Evolutionary conservation across 257 asterid genomes (phyloP).

Genomic region (Datura wrightii): DNA sequence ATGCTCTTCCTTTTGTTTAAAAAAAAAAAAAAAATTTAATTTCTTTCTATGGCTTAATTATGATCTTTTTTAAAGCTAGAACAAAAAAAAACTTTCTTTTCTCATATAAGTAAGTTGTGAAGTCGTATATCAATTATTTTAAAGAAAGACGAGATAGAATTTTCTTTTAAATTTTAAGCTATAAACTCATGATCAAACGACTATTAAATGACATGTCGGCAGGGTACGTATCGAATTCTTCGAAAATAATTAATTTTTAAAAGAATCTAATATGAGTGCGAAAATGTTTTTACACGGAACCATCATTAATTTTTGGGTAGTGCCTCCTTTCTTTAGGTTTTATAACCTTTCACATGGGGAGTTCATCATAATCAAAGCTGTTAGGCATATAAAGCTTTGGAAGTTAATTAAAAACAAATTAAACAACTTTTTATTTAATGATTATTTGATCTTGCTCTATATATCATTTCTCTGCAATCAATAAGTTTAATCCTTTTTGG

Average conservation of each 20-base stretch:
- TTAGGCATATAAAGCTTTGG: background rate
- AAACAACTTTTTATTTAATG: background rate
- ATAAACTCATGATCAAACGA: too few species aligned
- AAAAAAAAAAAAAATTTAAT: background rate
- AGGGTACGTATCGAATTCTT: too few species aligned
- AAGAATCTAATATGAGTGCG: too few species aligned
- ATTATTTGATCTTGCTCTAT: background rate
- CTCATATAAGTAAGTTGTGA: background rate
- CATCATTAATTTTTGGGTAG: background rate
- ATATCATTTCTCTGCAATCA: background rate
- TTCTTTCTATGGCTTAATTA: constrained; percentile 18
- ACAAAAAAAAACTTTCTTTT: background rate
- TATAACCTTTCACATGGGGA: background rate
- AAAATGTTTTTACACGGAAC: too few species aligned
- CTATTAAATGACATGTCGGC: too few species aligned
- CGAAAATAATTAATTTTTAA: too few species aligned
- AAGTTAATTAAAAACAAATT: background rate
- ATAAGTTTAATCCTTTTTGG: background rate
- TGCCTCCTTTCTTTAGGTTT: background rate
- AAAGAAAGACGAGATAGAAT: too few species aligned
- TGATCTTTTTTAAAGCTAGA: background rate
- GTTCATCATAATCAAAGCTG: background rate
- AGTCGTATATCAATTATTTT: too few species aligned
- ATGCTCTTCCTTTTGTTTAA: background rate
- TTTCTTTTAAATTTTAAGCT: too few species aligned